Base-by-base conservation (phyloP, 2,329 filamentous ascomycete species). In the Lizonia empirigonia region DNA sequence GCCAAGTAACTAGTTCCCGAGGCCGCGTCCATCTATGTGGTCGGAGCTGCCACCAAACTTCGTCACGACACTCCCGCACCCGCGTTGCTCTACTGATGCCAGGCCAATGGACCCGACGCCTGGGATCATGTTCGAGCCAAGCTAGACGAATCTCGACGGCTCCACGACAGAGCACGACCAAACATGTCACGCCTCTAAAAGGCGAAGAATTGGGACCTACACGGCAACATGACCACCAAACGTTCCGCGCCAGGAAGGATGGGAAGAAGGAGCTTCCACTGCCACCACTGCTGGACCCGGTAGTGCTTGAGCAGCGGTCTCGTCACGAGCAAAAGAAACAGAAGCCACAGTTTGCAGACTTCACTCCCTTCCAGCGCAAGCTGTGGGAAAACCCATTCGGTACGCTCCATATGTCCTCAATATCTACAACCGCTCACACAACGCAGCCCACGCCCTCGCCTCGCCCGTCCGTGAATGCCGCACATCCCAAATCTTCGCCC, bases 311-410 rank as follows among this genome's bases (percentile, higher is more conserved):
- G 13, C 70, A 74, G 24, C 65, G 70, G 47, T 50, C 67, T 16
- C 66, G 63, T 27, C 70, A 73, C 59, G 71, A 71, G 48, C 67
- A 75, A 30, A 75, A 76, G 12, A 80, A 73, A 42, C 63, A 66
- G 12, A 60, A 74, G 53, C 77, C 70, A 34, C 78, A 77, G 50
- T 62, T 68, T 0, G 72, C 73, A 50, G 59, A 70, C 18, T 69
- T 75, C 20, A 74, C 75, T 2, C 72, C 78, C 2, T 82, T 90
- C 52, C 83, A 86, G 63, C 77, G 76, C 49, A 80, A 82, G 51
- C 73, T 91, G 1, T 75, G 74, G 23, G 77, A 78, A 29, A 91
- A 89, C 58, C 78, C 85, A 2, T 90, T 83, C 59, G 88, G 86
- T 88, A 74, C 23, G 27, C 18, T 24, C 5, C 23, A 15, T 36